Percentiles rank a stretch among this genome's conserved stretches.
phyloP scores from a whole-genome alignment of 257 asterid genomes.

The Nicotiana tomentosiformis region DNA sequence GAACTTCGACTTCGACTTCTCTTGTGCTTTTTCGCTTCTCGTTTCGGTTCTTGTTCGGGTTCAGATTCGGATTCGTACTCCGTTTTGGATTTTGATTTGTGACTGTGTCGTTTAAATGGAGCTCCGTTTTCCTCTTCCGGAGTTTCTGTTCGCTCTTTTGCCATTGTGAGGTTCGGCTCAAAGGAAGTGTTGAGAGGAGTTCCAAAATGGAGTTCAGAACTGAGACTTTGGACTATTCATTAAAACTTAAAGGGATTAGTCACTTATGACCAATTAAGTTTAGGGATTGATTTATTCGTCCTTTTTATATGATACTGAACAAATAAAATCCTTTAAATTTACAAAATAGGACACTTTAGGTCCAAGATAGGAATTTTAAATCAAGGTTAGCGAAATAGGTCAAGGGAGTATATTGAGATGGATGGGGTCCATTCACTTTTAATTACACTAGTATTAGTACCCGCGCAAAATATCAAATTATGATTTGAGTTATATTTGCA shows the following conservation, averaged over 20 bases:
- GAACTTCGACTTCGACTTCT: neutral
- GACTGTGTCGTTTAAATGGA: slow-evolving; percentile 32
- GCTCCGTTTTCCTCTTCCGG: slow-evolving; percentile 40
- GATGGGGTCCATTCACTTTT: too few species aligned
- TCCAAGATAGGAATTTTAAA: neutral
- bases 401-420: too few species aligned
- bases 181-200: neutral
- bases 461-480: too few species aligned
- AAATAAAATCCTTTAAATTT: neutral
- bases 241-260: neutral
- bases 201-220: neutral
- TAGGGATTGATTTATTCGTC: neutral
- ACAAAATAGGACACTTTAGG: neutral
- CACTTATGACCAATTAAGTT: neutral
- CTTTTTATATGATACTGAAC: neutral
- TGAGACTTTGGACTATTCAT: neutral
- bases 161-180: slow-evolving; percentile 30
- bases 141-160: slow-evolving; percentile 34
- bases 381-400: too few species aligned
- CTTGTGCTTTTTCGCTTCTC: neutral
- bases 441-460: too few species aligned
- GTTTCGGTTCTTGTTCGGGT: slow-evolving; percentile 3
- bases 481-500: too few species aligned
- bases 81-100: slow-evolving; percentile 29
- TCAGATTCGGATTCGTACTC: slow-evolving; percentile 24